Conservation (phyloP, 768 basidiomycete genomes). For the Cytidiella melzeri region DNA sequence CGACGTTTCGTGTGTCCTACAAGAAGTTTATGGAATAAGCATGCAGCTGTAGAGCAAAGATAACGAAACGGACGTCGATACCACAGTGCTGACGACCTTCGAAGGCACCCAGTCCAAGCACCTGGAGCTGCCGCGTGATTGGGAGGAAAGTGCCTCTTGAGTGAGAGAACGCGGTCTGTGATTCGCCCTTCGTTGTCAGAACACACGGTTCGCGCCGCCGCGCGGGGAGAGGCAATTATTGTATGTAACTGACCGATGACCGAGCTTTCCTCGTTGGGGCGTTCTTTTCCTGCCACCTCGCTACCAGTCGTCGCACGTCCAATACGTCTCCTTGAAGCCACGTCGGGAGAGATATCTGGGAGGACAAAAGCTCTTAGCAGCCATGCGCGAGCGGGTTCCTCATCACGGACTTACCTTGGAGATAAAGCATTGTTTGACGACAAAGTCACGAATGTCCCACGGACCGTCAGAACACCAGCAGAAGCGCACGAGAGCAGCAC, state of each 20-base stretch:
- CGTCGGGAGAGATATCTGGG: constrained; percentile 58
- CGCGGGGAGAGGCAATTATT: not conserved
- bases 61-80: constrained; percentile 66
- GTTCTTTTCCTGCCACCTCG: constrained; percentile 31
- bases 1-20: constrained; percentile 87
- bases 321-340: constrained; percentile 74
- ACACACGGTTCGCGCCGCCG: too few relatives aligned
- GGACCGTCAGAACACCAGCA: constrained; percentile 86
- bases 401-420: constrained; percentile 49
- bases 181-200: constrained; percentile 12
- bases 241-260: constrained; percentile 3
- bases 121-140: constrained; percentile 67
- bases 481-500: constrained; percentile 53
- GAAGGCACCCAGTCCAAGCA: constrained; percentile 69
- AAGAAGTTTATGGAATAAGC: not conserved
- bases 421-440: constrained; percentile 87
- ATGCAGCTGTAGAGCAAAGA: constrained; percentile 5
- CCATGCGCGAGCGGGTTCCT: constrained; percentile 1
- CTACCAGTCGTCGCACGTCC: constrained; percentile 63
- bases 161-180: constrained; percentile 13
- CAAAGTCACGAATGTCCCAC: constrained; percentile 77
- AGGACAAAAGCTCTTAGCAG: constrained; percentile 4
- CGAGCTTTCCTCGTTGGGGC: constrained; percentile 7
- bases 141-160: constrained; percentile 40
- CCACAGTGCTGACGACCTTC: constrained; percentile 84